Conservation (phyloP, 768 basidiomycete genomes). For the Boletus rex-veris region DNA sequence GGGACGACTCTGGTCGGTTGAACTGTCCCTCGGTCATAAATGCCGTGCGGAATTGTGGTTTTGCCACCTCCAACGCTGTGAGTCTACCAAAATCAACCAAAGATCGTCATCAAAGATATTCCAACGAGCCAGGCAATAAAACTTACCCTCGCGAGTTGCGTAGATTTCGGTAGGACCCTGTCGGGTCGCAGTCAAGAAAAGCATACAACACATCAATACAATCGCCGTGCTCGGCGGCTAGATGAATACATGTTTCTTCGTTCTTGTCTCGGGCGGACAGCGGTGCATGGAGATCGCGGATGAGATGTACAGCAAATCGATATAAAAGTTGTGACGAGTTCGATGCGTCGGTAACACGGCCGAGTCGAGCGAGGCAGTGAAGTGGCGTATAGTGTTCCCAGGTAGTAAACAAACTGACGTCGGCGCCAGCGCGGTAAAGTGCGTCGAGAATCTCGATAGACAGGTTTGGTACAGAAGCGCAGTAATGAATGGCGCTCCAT, state of each 20-base stretch:
- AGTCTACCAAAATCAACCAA: slow-evolving; percentile 28
- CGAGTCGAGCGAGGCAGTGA: slow-evolving; percentile 56
- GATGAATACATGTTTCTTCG: slow-evolving; percentile 76
- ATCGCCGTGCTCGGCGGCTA: slow-evolving; percentile 72
- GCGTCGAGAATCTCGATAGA: slow-evolving; percentile 63
- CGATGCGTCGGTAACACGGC: slow-evolving; percentile 31
- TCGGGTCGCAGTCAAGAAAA: slow-evolving; percentile 62
- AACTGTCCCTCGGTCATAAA: slow-evolving; percentile 53
- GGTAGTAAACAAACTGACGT: slow-evolving; percentile 65
- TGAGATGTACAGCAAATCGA: slow-evolving; percentile 62
- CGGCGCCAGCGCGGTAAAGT: slow-evolving; percentile 73
- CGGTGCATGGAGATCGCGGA: slow-evolving; percentile 66
- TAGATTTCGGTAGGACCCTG: slow-evolving; percentile 51
- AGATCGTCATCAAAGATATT: background rate
- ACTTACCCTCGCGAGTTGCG: slow-evolving; percentile 72
- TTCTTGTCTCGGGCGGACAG: slow-evolving; percentile 61
- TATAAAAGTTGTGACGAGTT: slow-evolving; percentile 43
- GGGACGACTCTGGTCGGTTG: slow-evolving; percentile 48
- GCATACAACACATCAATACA: slow-evolving; percentile 60
- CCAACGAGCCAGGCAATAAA: background rate
- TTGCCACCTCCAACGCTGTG: slow-evolving; percentile 64
- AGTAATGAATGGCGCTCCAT: slow-evolving; percentile 74
- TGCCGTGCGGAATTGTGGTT: slow-evolving; percentile 59
- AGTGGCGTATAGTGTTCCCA: slow-evolving; percentile 63
- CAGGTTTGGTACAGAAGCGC: slow-evolving; percentile 51